Base-by-base conservation (phyloP, 257 asterid species). In the Leonotis leonurus region DNA sequence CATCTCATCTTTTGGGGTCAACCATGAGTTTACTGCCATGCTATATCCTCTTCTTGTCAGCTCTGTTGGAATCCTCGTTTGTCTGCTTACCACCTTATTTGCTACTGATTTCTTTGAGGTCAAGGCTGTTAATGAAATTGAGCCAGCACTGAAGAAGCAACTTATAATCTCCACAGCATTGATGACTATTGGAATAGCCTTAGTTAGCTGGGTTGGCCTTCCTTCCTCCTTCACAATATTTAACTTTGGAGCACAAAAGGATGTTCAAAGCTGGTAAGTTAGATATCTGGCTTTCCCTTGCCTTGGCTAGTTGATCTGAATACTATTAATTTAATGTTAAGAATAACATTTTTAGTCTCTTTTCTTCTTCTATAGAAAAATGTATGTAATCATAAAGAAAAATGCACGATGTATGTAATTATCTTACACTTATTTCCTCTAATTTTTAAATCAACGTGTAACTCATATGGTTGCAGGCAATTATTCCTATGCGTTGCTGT, bases 181-280 rank as follows among this genome's bases (percentile, higher is more conserved):
- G 36, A 82, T 82, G 88, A 82, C 88, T 48, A 14, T 62, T 40
- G 85, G 81, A 39, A 61, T 79, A 40, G 88, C 78, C 58, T 40
- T 73, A 13, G 85, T 77, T 70, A 76, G 73, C 66, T 79, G 73
- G 72, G 18, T 72, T 30, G 75, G 55, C 64, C 68, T 82, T 36
- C 88, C 88, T 32, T 82, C 78, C 41, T 64, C 75, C 35, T 82
- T 82, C 78, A 82, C 88, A 36, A 64, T 82, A 55, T 82, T 72
- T 25, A 53, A 79, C 45, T 79, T 77, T 63, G 89, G 85, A 46
- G 26, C 43, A 2, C 73, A 82, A 18, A 82, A 82, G 61, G 77
- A 39, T 0, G 85, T 77, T 1, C 64, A 68, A 62, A 79, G 63
- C 73, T 79, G 85, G 89, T 79, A 64, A 59, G 76, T 27, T 26